Conservation (phyloP, 1,284 basidiomycete genomes). For the Pyrrhoderma lamaoense region DNA sequence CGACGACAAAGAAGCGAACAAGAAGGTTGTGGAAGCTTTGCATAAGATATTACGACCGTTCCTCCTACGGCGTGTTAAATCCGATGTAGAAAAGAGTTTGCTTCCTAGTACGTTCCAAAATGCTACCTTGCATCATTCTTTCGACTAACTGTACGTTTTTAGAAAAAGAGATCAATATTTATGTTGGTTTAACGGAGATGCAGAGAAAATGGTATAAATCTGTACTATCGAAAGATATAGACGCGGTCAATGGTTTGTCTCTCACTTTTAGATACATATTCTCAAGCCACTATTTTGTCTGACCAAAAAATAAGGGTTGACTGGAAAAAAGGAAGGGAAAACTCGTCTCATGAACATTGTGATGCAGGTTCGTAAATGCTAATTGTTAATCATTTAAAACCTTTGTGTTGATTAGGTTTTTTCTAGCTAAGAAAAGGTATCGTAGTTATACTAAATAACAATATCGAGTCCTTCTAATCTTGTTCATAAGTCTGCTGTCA, state of each 20-base stretch:
- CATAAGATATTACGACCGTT: conserved; percentile 97
- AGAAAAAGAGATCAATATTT: conserved; percentile 99
- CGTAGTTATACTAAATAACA: neutral
- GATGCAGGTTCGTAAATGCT: conserved; percentile 71
- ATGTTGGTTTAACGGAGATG: conserved; percentile 97
- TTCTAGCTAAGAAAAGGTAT: conserved; percentile 54
- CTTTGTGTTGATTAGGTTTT: conserved; percentile 1
- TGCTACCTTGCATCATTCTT: neutral
- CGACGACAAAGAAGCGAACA: conserved; percentile 82
- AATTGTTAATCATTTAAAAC: neutral
- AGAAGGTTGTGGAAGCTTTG: conserved; percentile 92
- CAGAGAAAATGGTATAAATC: conserved; percentile 97
- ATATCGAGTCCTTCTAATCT: no score
- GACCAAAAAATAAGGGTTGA: no score
- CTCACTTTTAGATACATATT: neutral
- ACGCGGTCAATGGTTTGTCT: conserved; percentile 84
- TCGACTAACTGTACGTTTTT: conserved; percentile 2
- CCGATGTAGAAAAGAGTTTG: conserved; percentile 95
- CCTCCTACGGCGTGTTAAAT: conserved; percentile 90
- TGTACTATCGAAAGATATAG: conserved; percentile 97
- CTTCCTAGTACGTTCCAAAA: conserved; percentile 64
- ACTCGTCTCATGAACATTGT: conserved; percentile 98
- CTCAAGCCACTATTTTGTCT: neutral
- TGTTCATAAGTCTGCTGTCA: conserved; percentile 57
- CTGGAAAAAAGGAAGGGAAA: conserved; percentile 98